phyloP scores from a whole-genome alignment of 2,329 filamentous ascomycete species.

The Samsoniella hepiali region DNA sequence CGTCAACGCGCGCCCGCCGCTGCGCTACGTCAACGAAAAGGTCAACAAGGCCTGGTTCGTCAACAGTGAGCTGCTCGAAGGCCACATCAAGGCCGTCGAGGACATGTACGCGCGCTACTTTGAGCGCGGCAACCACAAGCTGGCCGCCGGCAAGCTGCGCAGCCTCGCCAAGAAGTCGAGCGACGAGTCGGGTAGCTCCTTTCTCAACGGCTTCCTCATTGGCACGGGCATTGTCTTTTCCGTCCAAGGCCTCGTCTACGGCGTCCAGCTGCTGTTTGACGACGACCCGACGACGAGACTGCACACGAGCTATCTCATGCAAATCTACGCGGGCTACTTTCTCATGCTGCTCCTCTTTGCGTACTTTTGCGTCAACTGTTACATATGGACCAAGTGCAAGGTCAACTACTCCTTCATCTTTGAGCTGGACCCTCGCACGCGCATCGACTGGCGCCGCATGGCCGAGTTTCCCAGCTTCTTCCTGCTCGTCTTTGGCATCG shows the following conservation, averaged over 20 bases:
- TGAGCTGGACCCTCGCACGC: conserved; percentile 84
- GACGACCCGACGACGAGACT: conserved; percentile 45
- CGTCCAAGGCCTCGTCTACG: conserved; percentile 63
- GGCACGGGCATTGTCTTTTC: conserved; percentile 65
- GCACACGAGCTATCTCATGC: conserved; percentile 67
- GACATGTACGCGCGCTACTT: conserved; percentile 95
- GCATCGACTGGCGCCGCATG: conserved; percentile 85
- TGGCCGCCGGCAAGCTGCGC: conserved; percentile 83
- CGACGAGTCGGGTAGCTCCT: conserved; percentile 56
- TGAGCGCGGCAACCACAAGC: conserved; percentile 87
- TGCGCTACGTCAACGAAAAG: conserved; percentile 85
- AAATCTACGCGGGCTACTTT: conserved; percentile 93
- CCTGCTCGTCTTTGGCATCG: conserved; percentile 71
- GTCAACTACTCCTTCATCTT: conserved; percentile 98
- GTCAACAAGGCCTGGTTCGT: conserved; percentile 92
- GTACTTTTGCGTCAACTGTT: conserved; percentile 82
- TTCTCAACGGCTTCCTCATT: conserved; percentile 62
- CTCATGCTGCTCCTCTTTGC: conserved; percentile 75
- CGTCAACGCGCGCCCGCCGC: conserved; percentile 70
- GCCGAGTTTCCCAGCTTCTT: conserved; percentile 85
- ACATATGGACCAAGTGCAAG: conserved; percentile 76
- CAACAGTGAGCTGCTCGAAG: conserved; percentile 78
- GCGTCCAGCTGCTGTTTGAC: conserved; percentile 49
- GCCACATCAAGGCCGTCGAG: conserved; percentile 75
- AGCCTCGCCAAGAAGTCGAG: conserved; percentile 59